Percentiles rank a stretch among this genome's conserved stretches.
Evolutionary conservation across 176 grass and related monocot species (phyloP).

Genomic region (Zizania latifolia): DNA sequence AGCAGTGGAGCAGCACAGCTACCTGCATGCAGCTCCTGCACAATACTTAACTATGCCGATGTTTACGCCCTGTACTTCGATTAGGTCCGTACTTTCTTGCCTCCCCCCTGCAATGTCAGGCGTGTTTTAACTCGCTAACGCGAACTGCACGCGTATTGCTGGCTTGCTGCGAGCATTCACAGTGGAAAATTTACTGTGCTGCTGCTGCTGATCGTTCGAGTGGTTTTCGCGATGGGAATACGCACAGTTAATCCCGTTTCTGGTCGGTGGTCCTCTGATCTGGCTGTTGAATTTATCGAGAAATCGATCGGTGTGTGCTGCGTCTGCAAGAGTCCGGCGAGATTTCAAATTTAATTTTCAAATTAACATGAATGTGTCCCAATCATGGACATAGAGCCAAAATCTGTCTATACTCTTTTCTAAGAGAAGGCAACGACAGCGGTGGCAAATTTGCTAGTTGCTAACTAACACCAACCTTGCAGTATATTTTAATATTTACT

Average conservation of each 20-base stretch:
- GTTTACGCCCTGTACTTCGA: no score
- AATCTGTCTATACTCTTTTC: no score
- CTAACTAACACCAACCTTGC: no score
- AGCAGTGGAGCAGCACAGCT: not conserved
- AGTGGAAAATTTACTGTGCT: no score
- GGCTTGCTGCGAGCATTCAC: not conserved
- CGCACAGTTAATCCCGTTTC: not conserved
- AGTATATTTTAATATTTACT: no score
- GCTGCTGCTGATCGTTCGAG: not conserved
- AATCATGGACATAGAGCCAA: not conserved
- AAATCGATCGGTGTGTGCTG: not conserved
- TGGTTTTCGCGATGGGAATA: not conserved
- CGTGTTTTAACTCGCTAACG: not conserved
- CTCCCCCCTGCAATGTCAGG: not conserved
- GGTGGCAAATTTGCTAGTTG: no score
- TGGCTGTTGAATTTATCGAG: not conserved
- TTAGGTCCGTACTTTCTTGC: not conserved
- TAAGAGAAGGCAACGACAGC: no score
- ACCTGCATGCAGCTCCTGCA: not conserved
- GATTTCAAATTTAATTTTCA: not conserved
- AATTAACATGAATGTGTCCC: not conserved
- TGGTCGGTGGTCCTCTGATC: not conserved
- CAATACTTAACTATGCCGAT: not conserved
- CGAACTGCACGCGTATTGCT: not conserved
- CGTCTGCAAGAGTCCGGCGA: not conserved